Evolutionary conservation across 305 asterid species (phyloP), one percentile per base, ranked within the genome.

Genomic region (Fraxinus sp.): DNA sequence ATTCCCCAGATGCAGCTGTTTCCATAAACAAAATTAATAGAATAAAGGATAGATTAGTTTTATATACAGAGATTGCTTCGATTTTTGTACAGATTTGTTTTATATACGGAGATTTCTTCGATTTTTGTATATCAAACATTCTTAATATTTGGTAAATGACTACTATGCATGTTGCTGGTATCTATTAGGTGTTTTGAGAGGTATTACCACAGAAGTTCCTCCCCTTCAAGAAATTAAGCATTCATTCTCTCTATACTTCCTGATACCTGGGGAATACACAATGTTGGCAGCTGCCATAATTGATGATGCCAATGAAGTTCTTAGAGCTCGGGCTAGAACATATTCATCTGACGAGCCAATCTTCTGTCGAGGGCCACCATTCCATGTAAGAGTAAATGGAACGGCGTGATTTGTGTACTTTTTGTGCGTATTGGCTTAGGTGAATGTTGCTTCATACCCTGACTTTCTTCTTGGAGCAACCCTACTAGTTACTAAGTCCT

Each of bases 261-360:
- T 95, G 87, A 96, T 95, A 77, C 98, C 98, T 11, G 99, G 99
- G 79, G 97, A 94, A 86, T 95, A 95, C 90, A 90, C 98, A 52
- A 75, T 95, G 87, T 81, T 89, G 86, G 98, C 98, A 77, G 99
- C 97, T 82, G 99, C 99, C 81, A 92, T 92, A 86, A 95, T 95
- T 36, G 91, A 90, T 68, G 97, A 92, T 84, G 93, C 98, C 78
- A 94, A 90, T 85, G 97, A 95, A 85, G 92, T 95, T 84, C 97
- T 95, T 85, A 87, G 97, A 84, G 96, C 98, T 55, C 87, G 98
- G 79, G 99, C 98, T 43, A 91, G 96, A 83, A 89, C 92, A 43
- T 87, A 64, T 79, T 83, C 97, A 57, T 79, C 86, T 0, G 94
- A 94, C 10, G 97, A 92, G 86, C 95, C 99, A 68, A 95, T 94